Evolutionary conservation across 2,329 filamentous ascomycete genomes (phyloP), one percentile per base, ranked within the genome.

Genomic region (Clonostachys rhizophaga): DNA sequence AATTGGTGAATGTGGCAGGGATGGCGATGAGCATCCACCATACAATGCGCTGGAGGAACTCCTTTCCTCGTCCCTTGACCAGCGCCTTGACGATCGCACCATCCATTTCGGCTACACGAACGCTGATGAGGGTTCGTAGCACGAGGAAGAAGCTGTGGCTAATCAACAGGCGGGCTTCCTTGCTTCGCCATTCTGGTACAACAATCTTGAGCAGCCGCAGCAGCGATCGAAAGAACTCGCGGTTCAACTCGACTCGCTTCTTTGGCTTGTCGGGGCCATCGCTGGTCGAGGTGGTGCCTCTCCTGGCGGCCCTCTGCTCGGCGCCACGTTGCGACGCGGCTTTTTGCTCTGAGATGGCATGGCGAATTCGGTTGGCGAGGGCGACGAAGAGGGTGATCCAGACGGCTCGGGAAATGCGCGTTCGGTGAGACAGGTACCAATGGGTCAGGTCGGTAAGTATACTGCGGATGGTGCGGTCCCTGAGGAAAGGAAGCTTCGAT

Each of bases 11-110:
- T 0, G 94, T 97, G 2, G 94, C 94, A 10, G 94, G 94, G 14
- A 99, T 79, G 24, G 94, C 92, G 54, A 99, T 94, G 47, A 92
- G 66, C 94, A 99, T 99, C 94, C 94, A 99, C 91, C 92, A 96
- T 6, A 95, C 81, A 57, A 99, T 84, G 1, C 90, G 84, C 56
- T 85, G 84, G 57, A 97, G 62, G 55, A 99, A 99, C 54, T 95
- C 91, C 65, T 83, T 89, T 14, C 92, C 94, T 55, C 86, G 94
- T 3, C 94, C 94, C 66, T 91, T 86, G 42, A 99, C 91, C 47
- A 99, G 72, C 53, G 84, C 91, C 69, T 94, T 96, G 49, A 99
- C 94, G 50, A 99, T 81, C 50, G 85, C 84, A 42, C 94, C 94
- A 67, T 99, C 94, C 75, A 99, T 84, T 65, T 96, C 91, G 3